Base-by-base conservation (phyloP, 2,329 filamentous ascomycete species). In the Cercospora sp. region DNA sequence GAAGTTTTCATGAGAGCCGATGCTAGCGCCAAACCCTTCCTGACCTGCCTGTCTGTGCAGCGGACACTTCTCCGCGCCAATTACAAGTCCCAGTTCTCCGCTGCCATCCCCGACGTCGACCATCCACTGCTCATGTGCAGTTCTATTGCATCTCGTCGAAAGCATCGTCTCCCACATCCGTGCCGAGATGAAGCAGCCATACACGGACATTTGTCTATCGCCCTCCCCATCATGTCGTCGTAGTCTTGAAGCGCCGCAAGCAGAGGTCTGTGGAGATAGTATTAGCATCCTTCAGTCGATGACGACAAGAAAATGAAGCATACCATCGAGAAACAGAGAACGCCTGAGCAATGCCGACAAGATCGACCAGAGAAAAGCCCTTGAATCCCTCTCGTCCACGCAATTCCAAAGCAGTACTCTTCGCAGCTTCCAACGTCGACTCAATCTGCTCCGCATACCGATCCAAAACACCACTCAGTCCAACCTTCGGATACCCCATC, bases 1-100 rank as follows among this genome's bases (percentile, higher is more conserved):
- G 51, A 65, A 65, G 49, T 65, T 65, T 65, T 65, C 62, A 45
- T 53, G 51, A 65, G 16, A 45, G 37, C 53, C 55, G 21, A 45
- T 32, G 51, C 62, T 65, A 65, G 62, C 62, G 49, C 43, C 13
- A 49, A 51, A 59, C 55, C 55, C 55, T 59, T 59, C n/a, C 16
- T 37, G 55, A 21, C 55, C 8, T 59, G 16, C 21, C 6, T 8
- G 28, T 49, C 40, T 43, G 34, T 57, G 62, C 24, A 32, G 30
- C 34, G 16, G 21, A 26, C n/a, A 12, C 16, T 37, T 9, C 9
- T 58, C 62, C 62, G 62, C 34, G 21, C 62, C 62, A 65, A 65
- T 65, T n/a, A 59, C 26, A 49, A 12, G 12, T 4, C 13, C 30
- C 16, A 18, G 9, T 9, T 13, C 34, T 28, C 34, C 61, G 24